Base-by-base conservation (phyloP, 345 rosid species). In the Populus ilicifolia region DNA sequence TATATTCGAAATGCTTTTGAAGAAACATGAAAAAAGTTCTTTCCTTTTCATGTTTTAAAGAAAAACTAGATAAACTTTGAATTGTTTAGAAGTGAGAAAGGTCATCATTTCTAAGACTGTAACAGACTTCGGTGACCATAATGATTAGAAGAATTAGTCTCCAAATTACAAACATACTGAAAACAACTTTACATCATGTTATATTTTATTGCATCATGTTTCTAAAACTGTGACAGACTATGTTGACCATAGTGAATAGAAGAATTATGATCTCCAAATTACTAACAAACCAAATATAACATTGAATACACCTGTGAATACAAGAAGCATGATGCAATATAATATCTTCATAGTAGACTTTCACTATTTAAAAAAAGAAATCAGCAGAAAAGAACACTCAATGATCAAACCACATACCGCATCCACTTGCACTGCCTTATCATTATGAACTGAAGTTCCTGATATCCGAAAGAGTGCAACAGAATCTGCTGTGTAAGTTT, bases 401-500 rank as follows among this genome's bases (percentile, higher is more conserved):
- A 56, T 69, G 64, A 62, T 21, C 78, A 27, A 16, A 21, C 25
- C 54, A 82, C 87, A 54, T 85, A 96, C 99, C 79, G 91, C 80
- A 81, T 96, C 96, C 78, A 96, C 94, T 90, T 96, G 98, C 80
- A 88, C 69, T 54, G 84, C 89, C 81, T 89, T 92, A 75, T 89
- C 88, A 85, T 90, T 96, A 82, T 94, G 94, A 75, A 79, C 82
- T 13, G 86, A 86, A 77, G 94, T 89, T 79, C 99, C 99, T 67
- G 93, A 91, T 75, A 96, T 83, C 86, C 85, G 92, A 78, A 96
- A 84, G 50, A 96, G 97, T 70, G 97, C 95, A 72, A 94, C 85
- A 75, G 85, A 77, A 71, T 96, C 98, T 39, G 84, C 72, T 6
- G 89, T 83, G 79, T 89, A 96, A 69, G 97, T 88, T 81, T 90